These are phyloP conservation scores for Magnolia changhungtana DNA, from an alignment of 164 flowering plant genomes.

Conservation along the genomic window DNA sequence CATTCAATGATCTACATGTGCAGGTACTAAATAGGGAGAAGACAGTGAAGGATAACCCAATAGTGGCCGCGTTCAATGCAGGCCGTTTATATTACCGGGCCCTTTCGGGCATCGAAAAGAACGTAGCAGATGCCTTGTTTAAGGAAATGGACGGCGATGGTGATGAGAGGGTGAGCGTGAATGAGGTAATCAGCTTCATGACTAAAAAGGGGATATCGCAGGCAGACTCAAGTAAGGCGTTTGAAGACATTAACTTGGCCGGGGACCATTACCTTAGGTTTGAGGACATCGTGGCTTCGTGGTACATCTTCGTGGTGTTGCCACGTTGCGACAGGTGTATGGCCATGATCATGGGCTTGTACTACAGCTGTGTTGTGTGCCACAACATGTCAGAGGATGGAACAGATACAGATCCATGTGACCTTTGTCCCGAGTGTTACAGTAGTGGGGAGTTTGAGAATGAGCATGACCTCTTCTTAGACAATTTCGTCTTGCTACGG, in stretches of 20 bases:
- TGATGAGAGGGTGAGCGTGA: not conserved
- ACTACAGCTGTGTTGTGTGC: conserved; percentile 6
- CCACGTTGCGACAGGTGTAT: too few relatives aligned
- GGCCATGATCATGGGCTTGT: conserved; percentile 5
- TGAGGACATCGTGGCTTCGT: too few relatives aligned
- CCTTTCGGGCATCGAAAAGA: not conserved
- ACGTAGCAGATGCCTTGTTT: not conserved
- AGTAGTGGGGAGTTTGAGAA: not conserved
- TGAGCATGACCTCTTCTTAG: not conserved
- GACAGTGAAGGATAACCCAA: too few relatives aligned
- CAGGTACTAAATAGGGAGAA: not conserved
- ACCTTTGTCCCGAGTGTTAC: conserved; percentile 5
- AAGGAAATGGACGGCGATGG: not conserved
- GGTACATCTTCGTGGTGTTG: too few relatives aligned
- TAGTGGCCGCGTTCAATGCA: not conserved
- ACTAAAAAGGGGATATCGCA: not conserved
- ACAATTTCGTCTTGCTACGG: conserved; percentile 4
- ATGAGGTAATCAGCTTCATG: not conserved
- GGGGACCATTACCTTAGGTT: too few relatives aligned
- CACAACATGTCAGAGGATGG: not conserved
- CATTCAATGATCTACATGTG: not conserved
- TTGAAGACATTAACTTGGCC: not conserved
- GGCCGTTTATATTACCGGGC: not conserved
- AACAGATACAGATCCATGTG: not conserved
- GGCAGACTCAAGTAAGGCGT: not conserved